phyloP scores from a whole-genome alignment of 2,329 filamentous ascomycete species.

The Xylariaceae sp. region DNA sequence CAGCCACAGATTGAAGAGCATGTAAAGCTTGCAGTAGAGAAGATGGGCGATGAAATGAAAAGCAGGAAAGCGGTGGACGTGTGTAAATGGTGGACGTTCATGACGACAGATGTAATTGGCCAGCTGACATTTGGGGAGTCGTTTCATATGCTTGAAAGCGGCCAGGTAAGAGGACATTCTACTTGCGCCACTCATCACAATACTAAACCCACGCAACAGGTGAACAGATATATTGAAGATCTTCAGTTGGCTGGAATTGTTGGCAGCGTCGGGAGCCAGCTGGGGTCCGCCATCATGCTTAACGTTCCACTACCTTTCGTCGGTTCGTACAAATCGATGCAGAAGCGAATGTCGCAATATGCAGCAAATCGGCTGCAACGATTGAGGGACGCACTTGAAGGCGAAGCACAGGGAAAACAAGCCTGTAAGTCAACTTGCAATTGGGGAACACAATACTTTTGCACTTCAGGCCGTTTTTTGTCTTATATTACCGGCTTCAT shows the following conservation, averaged over 20 bases:
- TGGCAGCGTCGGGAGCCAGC: conserved; percentile 22
- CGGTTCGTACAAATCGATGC: neutral
- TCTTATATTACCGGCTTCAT: neutral
- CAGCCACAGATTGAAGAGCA: conserved; percentile 35
- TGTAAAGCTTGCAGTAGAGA: conserved; percentile 38
- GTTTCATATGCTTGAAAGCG: conserved; percentile 50
- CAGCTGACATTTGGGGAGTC: conserved; percentile 56
- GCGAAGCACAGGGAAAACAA: neutral
- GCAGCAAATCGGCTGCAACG: neutral
- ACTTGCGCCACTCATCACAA: neutral
- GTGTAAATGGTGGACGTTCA: conserved; percentile 53
- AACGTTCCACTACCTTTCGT: neutral
- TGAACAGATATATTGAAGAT: conserved; percentile 41
- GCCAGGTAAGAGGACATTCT: conserved; percentile 37
- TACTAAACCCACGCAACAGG: conserved; percentile 24
- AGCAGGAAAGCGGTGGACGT: conserved; percentile 41
- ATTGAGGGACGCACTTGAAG: neutral
- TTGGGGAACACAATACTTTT: neutral
- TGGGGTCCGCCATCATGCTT: conserved; percentile 26
- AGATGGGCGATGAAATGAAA: conserved; percentile 44
- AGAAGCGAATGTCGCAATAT: neutral
- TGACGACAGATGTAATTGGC: conserved; percentile 53
- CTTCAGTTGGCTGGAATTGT: conserved; percentile 31
- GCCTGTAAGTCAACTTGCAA: neutral
- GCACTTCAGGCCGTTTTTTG: neutral